Percentiles rank a stretch among this genome's conserved stretches.
Conservation (phyloP, 2,329 filamentous ascomycete genomes). For the Clarireedia hainanense region DNA sequence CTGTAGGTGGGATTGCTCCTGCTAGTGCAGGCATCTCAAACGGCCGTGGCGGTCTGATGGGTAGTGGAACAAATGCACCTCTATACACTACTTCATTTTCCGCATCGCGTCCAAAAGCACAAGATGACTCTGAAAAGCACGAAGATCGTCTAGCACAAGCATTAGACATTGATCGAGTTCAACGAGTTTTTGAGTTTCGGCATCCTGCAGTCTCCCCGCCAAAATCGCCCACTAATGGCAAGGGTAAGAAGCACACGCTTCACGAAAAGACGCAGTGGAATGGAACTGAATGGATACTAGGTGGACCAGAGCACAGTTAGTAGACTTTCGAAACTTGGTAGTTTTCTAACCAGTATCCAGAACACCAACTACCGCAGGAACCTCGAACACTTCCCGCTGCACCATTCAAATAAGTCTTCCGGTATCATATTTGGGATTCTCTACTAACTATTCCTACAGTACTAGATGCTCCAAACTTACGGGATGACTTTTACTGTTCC, state of each 20-base stretch:
- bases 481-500: constrained; percentile 94
- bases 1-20: constrained; percentile 63
- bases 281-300: constrained; percentile 25
- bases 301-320: constrained; percentile 18
- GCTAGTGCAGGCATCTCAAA: constrained; percentile 48
- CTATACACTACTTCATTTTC: constrained; percentile 48
- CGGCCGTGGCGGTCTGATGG: constrained; percentile 56
- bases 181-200: constrained; percentile 54
- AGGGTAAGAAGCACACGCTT: constrained; percentile 11
- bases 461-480: constrained; percentile 78
- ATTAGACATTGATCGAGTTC: constrained; percentile 65
- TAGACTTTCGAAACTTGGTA: neutral
- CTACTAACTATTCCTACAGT: constrained; percentile 48
- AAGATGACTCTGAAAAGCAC: constrained; percentile 61
- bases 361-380: constrained; percentile 23
- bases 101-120: constrained; percentile 33
- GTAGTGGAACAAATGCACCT: constrained; percentile 65
- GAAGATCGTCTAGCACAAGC: constrained; percentile 70
- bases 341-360: constrained; percentile 15
- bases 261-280: constrained; percentile 30
- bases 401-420: constrained; percentile 62
- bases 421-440: neutral
- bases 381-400: constrained; percentile 52
- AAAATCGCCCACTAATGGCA: constrained; percentile 22
- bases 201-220: constrained; percentile 20